These are phyloP conservation scores for Piloderma croceum DNA, from an alignment of 768 basidiomycete species.

Conservation along the genomic window DNA sequence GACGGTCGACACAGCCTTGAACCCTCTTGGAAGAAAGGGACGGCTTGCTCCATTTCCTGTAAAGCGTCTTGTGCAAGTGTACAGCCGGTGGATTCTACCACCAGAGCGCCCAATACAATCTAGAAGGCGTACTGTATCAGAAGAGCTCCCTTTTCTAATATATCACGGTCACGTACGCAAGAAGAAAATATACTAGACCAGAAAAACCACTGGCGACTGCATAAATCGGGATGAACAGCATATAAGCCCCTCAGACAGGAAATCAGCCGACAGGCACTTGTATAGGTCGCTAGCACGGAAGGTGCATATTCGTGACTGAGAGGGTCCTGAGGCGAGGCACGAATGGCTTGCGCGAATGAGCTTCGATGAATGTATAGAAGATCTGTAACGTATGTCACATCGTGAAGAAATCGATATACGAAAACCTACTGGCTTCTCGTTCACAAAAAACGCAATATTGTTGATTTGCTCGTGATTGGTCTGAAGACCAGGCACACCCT, in stretches of 20 bases:
- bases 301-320: slow-evolving; percentile 39
- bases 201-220: slow-evolving; percentile 41
- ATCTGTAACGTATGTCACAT: no score
- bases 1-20: slow-evolving; percentile 34
- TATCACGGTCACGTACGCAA: slow-evolving; percentile 32
- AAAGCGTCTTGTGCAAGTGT: slow-evolving; percentile 35
- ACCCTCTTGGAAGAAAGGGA: slow-evolving; percentile 39
- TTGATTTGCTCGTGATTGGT: slow-evolving; percentile 36
- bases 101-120: slow-evolving; percentile 43
- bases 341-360: slow-evolving; percentile 44
- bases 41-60: slow-evolving; percentile 30
- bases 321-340: slow-evolving; percentile 36
- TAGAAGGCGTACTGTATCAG: slow-evolving; percentile 9
- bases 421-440: slow-evolving; percentile 41
- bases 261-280: slow-evolving; percentile 40
- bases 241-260: slow-evolving; percentile 35
- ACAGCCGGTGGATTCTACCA: slow-evolving; percentile 42
- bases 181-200: slow-evolving; percentile 48
- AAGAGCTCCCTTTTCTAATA: not conserved
- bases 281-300: slow-evolving; percentile 41
- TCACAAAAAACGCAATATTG: slow-evolving; percentile 38
- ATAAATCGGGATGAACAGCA: slow-evolving; percentile 27
- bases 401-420: no score
- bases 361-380: slow-evolving; percentile 43
- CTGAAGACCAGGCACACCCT: slow-evolving; percentile 34